phyloP scores from a whole-genome alignment of 1,284 basidiomycete genomes.

The Ganoderma multipileum region DNA sequence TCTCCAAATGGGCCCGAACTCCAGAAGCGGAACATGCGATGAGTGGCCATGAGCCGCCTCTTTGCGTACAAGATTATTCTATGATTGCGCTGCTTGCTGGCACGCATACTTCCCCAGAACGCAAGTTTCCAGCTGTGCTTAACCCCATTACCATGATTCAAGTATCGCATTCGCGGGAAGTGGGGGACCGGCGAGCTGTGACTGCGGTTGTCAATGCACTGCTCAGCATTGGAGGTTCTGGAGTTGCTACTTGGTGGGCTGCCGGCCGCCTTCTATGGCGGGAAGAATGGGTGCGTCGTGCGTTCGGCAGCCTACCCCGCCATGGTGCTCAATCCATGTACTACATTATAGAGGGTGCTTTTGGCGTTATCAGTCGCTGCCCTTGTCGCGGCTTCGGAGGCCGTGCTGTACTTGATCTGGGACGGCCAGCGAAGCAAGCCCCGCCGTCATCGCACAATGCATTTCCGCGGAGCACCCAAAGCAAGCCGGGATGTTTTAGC shows the following conservation, averaged over 20 bases:
- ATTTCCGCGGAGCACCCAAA: background rate
- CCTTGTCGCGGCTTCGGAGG: slow-evolving; percentile 71
- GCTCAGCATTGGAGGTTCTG: slow-evolving; percentile 71
- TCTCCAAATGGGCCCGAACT: slow-evolving; percentile 75
- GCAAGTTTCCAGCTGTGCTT: slow-evolving; percentile 56
- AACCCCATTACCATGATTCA: slow-evolving; percentile 50
- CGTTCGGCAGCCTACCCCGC: background rate
- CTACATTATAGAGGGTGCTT: slow-evolving; percentile 59
- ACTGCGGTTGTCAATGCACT: slow-evolving; percentile 74
- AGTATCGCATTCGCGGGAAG: slow-evolving; percentile 47
- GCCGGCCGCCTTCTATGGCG: slow-evolving; percentile 67
- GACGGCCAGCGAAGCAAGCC: slow-evolving; percentile 49
- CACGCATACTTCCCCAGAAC: slow-evolving; percentile 73
- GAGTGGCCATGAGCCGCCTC: slow-evolving; percentile 46
- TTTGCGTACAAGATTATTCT: slow-evolving; percentile 62
- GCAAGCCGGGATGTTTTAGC: background rate
- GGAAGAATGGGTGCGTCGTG: slow-evolving; percentile 72
- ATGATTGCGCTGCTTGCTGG: slow-evolving; percentile 82
- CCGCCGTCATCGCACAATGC: slow-evolving; percentile 18
- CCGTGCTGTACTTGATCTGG: slow-evolving; percentile 76
- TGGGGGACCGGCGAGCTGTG: slow-evolving; percentile 67
- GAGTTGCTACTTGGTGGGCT: slow-evolving; percentile 75
- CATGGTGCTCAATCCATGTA: background rate
- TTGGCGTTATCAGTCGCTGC: slow-evolving; percentile 64
- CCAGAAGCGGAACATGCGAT: slow-evolving; percentile 53